Conservation (phyloP, 495 filamentous ascomycete species). For the Aspergillus diversus region DNA sequence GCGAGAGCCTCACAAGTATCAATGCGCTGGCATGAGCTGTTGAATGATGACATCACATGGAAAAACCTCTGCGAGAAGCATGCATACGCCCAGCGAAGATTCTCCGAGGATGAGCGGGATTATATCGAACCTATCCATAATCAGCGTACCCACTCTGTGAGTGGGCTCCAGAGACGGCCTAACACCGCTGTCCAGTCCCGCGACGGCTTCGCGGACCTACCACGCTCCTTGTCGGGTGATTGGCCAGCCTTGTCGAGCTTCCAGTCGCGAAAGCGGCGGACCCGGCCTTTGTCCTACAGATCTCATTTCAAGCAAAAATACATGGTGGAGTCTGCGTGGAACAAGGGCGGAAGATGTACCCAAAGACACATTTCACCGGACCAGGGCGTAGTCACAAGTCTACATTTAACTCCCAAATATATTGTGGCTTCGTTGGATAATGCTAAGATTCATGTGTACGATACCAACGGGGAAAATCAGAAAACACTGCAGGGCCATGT, state of each 20-base stretch:
- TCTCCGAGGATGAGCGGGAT: conserved; percentile 51
- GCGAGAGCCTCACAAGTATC: conserved; percentile 93
- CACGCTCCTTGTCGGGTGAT: conserved; percentile 43
- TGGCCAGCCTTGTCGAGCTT: conserved; percentile 37
- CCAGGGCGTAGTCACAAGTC: conserved; percentile 92
- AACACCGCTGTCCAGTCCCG: conserved; percentile 32
- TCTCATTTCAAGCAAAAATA: conserved; percentile 98
- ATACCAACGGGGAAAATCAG: conserved; percentile 83
- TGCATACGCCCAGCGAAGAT: conserved; percentile 69
- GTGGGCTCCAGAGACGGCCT: conserved; percentile 33
- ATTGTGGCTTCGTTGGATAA: conserved; percentile 98
- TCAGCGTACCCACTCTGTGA: conserved; percentile 29
- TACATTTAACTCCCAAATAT: conserved; percentile 93
- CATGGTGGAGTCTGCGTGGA: conserved; percentile 96
- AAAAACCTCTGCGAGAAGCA: conserved; percentile 94
- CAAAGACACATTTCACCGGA: conserved; percentile 89
- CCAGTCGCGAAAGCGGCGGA: conserved; percentile 39
- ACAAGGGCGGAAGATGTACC: conserved; percentile 78
- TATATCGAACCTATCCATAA: conserved; percentile 43
- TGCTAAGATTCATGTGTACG: conserved; percentile 97
- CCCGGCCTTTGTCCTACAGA: conserved; percentile 72
- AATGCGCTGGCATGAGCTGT: conserved; percentile 84
- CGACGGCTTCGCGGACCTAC: conserved; percentile 32
- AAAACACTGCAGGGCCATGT: conserved; percentile 93
- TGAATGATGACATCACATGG: conserved; percentile 97